A percentile compares a stretch with the other conserved stretches of the same genome.
Conservation (phyloP, 2,329 filamentous ascomycete genomes). For the Coniochaeta sp. region DNA sequence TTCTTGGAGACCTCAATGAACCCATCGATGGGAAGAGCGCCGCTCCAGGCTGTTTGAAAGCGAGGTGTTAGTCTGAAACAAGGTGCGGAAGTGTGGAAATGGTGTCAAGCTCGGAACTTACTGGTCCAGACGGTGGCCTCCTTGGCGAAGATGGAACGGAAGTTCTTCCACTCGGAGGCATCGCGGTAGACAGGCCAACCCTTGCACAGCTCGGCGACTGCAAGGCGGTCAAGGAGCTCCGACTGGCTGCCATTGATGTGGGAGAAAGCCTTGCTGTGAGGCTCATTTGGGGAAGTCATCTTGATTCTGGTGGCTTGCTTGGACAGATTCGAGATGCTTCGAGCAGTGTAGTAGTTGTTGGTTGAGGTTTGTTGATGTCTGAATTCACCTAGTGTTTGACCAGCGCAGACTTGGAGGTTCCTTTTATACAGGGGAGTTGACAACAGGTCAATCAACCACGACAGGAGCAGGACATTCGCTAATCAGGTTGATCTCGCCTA, state of each 20-base stretch:
- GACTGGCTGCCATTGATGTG: constrained; percentile 35
- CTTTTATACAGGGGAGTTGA: too few species aligned
- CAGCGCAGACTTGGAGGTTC: too few species aligned
- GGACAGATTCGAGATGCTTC: not conserved
- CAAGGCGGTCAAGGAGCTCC: constrained; percentile 36
- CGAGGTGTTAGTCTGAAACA: not conserved
- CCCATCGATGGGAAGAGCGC: constrained; percentile 30
- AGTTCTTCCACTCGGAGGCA: constrained; percentile 46
- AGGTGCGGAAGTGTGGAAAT: too few species aligned
- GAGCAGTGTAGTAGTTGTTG: not conserved
- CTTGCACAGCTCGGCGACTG: constrained; percentile 44
- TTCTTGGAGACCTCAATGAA: constrained; percentile 43
- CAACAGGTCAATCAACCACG: too few species aligned
- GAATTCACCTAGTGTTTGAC: constrained; percentile 25
- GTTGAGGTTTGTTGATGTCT: constrained; percentile 5
- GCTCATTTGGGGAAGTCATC: constrained; percentile 24
- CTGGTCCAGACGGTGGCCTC: constrained; percentile 43
- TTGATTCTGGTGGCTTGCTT: constrained; percentile 4
- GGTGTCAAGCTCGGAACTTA: constrained; percentile 20
- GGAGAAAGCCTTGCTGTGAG: constrained; percentile 25
- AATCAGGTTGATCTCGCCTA: too few species aligned
- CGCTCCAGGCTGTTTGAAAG: constrained; percentile 36
- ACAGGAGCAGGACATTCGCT: too few species aligned
- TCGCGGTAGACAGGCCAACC: constrained; percentile 48
- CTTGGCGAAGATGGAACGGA: constrained; percentile 37